Evolutionary conservation across 345 rosid genomes (phyloP).

Genomic region (Kandelia obovata): DNA sequence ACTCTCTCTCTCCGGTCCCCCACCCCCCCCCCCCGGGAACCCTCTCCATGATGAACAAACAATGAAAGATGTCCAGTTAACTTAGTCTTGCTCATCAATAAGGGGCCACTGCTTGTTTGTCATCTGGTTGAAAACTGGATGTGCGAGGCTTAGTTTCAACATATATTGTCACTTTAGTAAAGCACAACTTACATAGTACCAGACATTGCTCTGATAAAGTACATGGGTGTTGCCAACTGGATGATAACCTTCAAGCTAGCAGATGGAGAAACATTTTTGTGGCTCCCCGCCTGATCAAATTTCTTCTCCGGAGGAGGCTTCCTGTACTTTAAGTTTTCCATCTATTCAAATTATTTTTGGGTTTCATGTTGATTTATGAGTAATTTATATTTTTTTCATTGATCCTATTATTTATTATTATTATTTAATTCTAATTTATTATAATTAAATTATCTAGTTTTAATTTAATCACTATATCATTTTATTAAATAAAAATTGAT

Average conservation of each 20-base stretch:
- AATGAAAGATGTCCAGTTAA: not conserved
- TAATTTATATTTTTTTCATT: not conserved
- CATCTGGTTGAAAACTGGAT: not conserved
- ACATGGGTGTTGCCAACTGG: slow-evolving; percentile 8
- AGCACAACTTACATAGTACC: too few species aligned
- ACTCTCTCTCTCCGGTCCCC: too few species aligned
- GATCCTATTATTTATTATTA: not conserved
- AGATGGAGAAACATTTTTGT: not conserved
- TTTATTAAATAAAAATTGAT: too few species aligned
- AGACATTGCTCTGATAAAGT: not conserved
- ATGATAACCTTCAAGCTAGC: not conserved
- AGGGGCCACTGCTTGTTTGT: not conserved
- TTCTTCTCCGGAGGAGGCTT: not conserved
- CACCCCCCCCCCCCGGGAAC: too few species aligned
- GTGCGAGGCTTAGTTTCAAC: not conserved
- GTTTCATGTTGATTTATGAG: not conserved
- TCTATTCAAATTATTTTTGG: not conserved
- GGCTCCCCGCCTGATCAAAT: slow-evolving; percentile 11
- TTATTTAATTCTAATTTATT: not conserved
- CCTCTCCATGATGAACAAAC: not conserved
- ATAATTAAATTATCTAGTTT: too few species aligned
- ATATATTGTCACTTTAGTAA: not conserved
- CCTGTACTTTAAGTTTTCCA: not conserved
- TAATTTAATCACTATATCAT: too few species aligned
- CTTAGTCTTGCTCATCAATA: not conserved